Base-by-base conservation (phyloP, 345 rosid species). In the Linum trigynum region DNA sequence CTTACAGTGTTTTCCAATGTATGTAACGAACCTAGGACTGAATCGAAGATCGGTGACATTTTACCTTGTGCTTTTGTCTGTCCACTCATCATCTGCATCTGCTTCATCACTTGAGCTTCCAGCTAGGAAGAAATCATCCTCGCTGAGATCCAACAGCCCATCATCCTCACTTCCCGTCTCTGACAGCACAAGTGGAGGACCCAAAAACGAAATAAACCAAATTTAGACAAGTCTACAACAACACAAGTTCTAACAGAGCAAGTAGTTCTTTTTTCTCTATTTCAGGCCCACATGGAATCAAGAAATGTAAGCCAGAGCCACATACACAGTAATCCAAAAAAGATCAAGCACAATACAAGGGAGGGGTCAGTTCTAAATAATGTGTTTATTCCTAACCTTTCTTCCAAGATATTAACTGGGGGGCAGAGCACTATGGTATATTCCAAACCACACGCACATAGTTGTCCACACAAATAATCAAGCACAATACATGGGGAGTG, bases 111-210 rank as follows among this genome's bases (percentile, higher is more conserved):
- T 94, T 42, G 99, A 91, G 74, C 86, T 86, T 80, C 96, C 96
- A 75, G 75, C 64, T 58, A 88, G 72, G 74, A 94, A 94, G 82
- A 90, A 90, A 77, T 91, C 96, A 78, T 94, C 99, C 67, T 94
- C 99, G 74, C 95, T 94, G 79, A 87, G 76, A 77, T 91, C 97
- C 76, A 90, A 79, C 74, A 82, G 85, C 59, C 97, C 96, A 78
- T 94, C 99, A 73, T 91, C 99, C 80, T 94, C 99, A 69, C 99
- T 94, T 63, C 99, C 99, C 1, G 99, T 95, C 83, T 95, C 99
- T 95, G 90, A 0, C 32, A 23, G 32, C 32, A 23, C 66, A 56
- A 65, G 42, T 57, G 41, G 39, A 38, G 57, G 8, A 16, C 38
- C 66, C 32, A 39, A 38, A 2, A 45, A 40, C 8, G 9, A 23